phyloP scores from a whole-genome alignment of 2,329 filamentous ascomycete genomes.

The Sporothrix humicola region DNA sequence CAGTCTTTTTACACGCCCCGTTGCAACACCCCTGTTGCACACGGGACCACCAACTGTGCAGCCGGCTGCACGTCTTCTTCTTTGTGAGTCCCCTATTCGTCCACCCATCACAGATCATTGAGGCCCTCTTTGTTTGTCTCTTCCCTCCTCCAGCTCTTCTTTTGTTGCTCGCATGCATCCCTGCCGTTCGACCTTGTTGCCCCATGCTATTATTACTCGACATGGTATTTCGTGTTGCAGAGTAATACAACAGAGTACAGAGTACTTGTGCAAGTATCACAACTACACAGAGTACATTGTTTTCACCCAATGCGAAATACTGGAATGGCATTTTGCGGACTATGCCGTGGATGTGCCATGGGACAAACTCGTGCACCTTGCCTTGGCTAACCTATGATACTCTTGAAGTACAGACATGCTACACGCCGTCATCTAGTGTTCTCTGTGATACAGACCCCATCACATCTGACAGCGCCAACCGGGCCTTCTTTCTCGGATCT shows the following conservation, averaged over 20 bases:
- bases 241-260: too few relatives aligned
- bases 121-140: not conserved
- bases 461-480: not conserved
- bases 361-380: not conserved
- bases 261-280: not conserved
- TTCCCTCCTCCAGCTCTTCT: not conserved
- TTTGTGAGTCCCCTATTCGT: constrained; percentile 23
- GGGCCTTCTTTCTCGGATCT: not conserved
- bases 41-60: constrained; percentile 20
- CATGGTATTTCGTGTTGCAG: not conserved
- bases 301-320: too few relatives aligned
- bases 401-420: not conserved
- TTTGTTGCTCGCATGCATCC: not conserved
- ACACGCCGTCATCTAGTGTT: not conserved
- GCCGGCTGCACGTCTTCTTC: constrained; percentile 21
- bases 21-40: constrained; percentile 18
- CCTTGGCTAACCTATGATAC: not conserved
- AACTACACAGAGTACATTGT: not conserved
- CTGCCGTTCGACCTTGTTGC: not conserved
- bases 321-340: too few relatives aligned
- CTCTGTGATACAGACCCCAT: not conserved
- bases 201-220: not conserved
- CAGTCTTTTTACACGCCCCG: not conserved
- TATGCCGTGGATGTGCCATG: not conserved
- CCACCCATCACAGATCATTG: not conserved